A percentile compares a stretch with the other conserved stretches of the same genome.
phyloP scores from a whole-genome alignment of 78 protist genomes.

The Dictyostelium brefeldianum region DNA sequence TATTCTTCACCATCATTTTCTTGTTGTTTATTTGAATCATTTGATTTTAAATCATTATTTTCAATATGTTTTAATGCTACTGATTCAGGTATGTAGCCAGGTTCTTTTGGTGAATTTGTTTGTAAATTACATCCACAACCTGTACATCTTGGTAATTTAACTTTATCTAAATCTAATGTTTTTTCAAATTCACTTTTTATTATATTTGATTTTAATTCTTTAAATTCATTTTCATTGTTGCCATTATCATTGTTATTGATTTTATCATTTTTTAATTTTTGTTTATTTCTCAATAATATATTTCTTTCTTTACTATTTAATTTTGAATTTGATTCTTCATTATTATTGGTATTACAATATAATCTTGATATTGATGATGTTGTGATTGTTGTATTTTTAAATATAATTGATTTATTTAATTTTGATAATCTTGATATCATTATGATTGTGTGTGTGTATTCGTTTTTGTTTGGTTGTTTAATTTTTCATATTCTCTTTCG shows the following conservation, averaged over 20 bases:
- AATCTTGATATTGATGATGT: not conserved
- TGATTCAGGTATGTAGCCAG: slow-evolving; percentile 70
- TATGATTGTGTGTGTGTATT: too few relatives aligned
- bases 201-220: not conserved
- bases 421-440: not conserved
- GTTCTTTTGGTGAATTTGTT: slow-evolving; percentile 27
- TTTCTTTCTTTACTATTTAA: slow-evolving; percentile 45
- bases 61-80: slow-evolving; percentile 27
- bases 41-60: not conserved
- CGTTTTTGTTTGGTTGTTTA: too few relatives aligned
- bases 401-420: not conserved
- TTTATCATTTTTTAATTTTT: not conserved
- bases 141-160: slow-evolving; percentile 21
- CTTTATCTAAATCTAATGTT: not conserved
- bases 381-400: not conserved
- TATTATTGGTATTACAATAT: not conserved
- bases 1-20: slow-evolving; percentile 25
- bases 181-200: not conserved
- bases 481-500: too few relatives aligned
- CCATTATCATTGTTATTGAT: not conserved
- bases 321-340: not conserved
- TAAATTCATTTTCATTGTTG: not conserved
- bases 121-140: slow-evolving; percentile 80
- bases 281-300: slow-evolving; percentile 5
- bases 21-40: slow-evolving; percentile 1